Evolutionary conservation across 2,329 filamentous ascomycete species (phyloP).

Genomic region (Coniochaeta sp.): DNA sequence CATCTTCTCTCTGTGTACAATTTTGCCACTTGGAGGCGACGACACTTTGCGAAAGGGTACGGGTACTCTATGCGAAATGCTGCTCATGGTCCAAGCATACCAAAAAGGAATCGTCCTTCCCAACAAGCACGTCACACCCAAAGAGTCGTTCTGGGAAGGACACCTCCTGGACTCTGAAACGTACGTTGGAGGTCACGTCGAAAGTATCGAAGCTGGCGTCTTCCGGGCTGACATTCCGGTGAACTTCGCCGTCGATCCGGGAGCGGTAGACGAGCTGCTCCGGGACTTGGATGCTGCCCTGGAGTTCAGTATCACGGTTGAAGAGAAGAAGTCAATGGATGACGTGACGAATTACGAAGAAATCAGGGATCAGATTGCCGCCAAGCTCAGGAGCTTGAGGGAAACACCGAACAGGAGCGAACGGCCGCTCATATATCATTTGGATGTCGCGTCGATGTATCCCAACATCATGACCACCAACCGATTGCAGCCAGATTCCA

Average conservation of each 20-base stretch:
- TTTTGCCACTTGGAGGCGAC: slow-evolving; percentile 86
- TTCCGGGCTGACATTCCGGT: slow-evolving; percentile 94
- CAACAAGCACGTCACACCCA: slow-evolving; percentile 89
- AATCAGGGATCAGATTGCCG: slow-evolving; percentile 73
- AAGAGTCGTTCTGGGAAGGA: slow-evolving; percentile 93
- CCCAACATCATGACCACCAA: slow-evolving; percentile 99
- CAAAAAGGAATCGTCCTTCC: slow-evolving; percentile 85
- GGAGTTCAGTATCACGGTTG: slow-evolving; percentile 76
- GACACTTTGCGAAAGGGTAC: slow-evolving; percentile 93
- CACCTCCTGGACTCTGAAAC: slow-evolving; percentile 95
- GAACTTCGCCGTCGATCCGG: slow-evolving; percentile 84
- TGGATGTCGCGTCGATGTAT: slow-evolving; percentile 99
- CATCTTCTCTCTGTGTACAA: slow-evolving; percentile 97
- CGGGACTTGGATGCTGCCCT: slow-evolving; percentile 81
- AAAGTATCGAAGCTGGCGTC: slow-evolving; percentile 97
- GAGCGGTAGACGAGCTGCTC: slow-evolving; percentile 83
- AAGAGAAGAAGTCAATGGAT: slow-evolving; percentile 75
- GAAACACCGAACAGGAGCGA: slow-evolving; percentile 79
- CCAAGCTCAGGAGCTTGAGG: slow-evolving; percentile 64
- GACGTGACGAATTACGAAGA: slow-evolving; percentile 78
- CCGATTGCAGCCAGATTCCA: slow-evolving; percentile 93
- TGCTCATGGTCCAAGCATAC: slow-evolving; percentile 98
- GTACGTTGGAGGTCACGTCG: slow-evolving; percentile 96
- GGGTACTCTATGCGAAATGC: slow-evolving; percentile 97
- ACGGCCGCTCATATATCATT: slow-evolving; percentile 87